Evolutionary conservation across 2,329 filamentous ascomycete genomes (phyloP), one percentile per base, ranked within the genome.

Genomic region (Calycina herbarum): DNA sequence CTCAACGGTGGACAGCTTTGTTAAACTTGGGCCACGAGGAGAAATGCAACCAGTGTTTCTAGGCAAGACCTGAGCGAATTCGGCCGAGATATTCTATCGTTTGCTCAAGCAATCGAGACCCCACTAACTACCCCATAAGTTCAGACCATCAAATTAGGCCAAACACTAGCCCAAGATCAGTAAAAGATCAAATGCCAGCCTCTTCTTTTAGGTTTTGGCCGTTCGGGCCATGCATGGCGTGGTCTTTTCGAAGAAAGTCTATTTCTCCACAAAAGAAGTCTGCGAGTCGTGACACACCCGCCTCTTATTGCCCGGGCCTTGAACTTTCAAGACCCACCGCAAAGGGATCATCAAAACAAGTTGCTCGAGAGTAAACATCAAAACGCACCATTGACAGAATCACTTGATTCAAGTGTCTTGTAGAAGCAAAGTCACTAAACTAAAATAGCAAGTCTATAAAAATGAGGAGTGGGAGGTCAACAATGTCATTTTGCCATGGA

Each of bases 1-100:
- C 59, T 62, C n/a, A 65, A 62, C 48, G 54, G 59, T 40, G 51
- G 38, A 59, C 45, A 65, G 35, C 63, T 64, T 33, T 35, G 29
- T 57, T 51, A 51, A 65, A 45, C 27, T 62, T 29, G 48, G 29
- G 54, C 51, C 48, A 65, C 51, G 59, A 65, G 54, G 38, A 45
- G 11, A 62, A 45, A 38, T 48, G 58, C 57, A 42, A 64, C 63
- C 42, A 35, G 57, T 54, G 62, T 42, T 61, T 61, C 58, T 42
- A 42, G 7, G 20, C 5, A 20, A 38, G n/a, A 38, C 13, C 63
- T 57, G 45, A 57, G 35, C 29, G 40, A 51, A 27, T 54, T 54
- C 48, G 20, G 20, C 48, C 20, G 48, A 54, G 48, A 10, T 27
- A 24, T 13, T 54, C 10, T 27, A 13, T 54, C 11, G 20, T 54